Evolutionary conservation across 2,329 filamentous ascomycete genomes (phyloP).

Genomic region (Ophiocordyceps camponoti-floridani): DNA sequence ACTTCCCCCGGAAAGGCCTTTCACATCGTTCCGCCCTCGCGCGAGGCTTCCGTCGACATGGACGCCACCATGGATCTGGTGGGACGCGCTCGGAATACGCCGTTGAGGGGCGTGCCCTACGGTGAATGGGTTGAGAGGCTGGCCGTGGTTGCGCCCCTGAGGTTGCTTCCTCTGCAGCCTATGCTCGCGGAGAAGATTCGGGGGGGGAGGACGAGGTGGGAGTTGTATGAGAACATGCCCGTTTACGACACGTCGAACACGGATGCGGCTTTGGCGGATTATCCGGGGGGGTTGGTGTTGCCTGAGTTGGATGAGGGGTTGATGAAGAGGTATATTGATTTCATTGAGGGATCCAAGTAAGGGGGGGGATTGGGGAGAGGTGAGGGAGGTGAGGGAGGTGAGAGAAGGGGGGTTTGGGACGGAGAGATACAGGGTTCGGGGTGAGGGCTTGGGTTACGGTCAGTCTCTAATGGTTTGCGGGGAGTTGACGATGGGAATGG

Average conservation of each 20-base stretch:
- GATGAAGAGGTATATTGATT: not conserved
- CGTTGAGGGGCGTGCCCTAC: not conserved
- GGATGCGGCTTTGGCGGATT: not conserved
- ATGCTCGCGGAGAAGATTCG: not conserved
- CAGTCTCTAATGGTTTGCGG: no score
- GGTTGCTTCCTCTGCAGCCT: not conserved
- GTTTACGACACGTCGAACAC: not conserved
- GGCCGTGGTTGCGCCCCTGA: not conserved
- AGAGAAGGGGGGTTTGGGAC: not conserved
- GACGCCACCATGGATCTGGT: not conserved
- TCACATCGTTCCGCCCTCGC: not conserved
- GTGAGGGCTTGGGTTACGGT: no score
- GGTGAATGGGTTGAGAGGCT: not conserved
- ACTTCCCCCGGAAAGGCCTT: not conserved
- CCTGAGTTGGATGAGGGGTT: not conserved
- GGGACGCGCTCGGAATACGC: not conserved
- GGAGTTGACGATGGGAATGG: no score
- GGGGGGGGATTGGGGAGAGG: not conserved
- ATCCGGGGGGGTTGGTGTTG: not conserved
- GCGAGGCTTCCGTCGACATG: not conserved
- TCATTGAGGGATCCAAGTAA: not conserved
- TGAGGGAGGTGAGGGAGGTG: no score
- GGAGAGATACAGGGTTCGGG: no score
- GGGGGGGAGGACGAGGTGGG: not conserved
- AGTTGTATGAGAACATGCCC: not conserved